Evolutionary conservation across 371 early-diverging fungal genomes (phyloP).

Genomic region (Chytridiales sp.): DNA sequence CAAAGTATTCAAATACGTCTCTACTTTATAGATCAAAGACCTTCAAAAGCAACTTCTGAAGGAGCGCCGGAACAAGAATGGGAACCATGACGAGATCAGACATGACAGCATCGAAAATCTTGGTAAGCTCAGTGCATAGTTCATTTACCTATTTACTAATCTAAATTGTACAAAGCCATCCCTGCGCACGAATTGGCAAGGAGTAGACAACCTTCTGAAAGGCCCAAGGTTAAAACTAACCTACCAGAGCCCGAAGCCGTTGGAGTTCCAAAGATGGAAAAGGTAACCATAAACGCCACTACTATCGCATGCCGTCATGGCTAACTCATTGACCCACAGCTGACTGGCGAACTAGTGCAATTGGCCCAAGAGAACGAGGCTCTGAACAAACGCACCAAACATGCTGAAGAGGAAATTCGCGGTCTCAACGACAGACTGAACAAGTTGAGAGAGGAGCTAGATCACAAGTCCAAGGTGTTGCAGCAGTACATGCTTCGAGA

Average conservation of each 20-base stretch:
- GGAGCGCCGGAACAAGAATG: constrained; percentile 37
- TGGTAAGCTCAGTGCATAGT: neutral
- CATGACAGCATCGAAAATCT: constrained; percentile 12
- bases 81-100: constrained; percentile 15
- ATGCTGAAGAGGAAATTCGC: constrained; percentile 48
- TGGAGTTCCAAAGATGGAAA: constrained; percentile 34
- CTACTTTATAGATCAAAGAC: constrained; percentile 42
- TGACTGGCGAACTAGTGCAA: constrained; percentile 41
- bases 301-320: neutral
- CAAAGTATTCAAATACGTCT: constrained; percentile 1
- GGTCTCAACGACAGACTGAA: constrained; percentile 26
- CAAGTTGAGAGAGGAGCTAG: constrained; percentile 41
- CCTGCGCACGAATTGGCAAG: neutral
- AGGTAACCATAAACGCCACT: constrained; percentile 12
- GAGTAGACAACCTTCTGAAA: constrained; percentile 7
- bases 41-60: constrained; percentile 51
- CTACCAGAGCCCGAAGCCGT: constrained; percentile 7
- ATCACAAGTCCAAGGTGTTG: constrained; percentile 48
- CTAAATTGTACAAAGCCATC: constrained; percentile 1
- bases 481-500: constrained; percentile 52
- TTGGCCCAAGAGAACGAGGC: constrained; percentile 49
- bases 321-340: constrained; percentile 6
- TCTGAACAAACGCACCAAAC: constrained; percentile 37
- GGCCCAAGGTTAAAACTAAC: neutral
- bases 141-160: neutral